Base-by-base conservation (phyloP, 225 moss, liverwort and hornwort genomes). In the Sphagnum tenellum region DNA sequence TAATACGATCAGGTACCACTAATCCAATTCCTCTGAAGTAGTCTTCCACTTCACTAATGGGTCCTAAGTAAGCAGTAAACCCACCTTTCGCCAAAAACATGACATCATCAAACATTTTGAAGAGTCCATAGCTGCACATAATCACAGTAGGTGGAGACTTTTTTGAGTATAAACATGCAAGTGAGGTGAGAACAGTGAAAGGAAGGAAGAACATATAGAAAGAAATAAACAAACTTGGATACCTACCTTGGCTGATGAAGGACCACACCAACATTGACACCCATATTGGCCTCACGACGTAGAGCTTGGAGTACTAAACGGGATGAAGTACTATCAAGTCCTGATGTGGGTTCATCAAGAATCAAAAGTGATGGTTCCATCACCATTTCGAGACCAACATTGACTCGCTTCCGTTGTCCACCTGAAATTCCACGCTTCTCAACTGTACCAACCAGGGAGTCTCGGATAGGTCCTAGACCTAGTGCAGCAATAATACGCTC, bases 341-440 rank as follows among this genome's bases (percentile, higher is more conserved):
- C 95, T n/a, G 95, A 95, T 9, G 95, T 95, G 55, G 95, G 95
- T 64, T 95, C 95, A 58, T 95, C 95, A 12, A 95, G 72, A 56
- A 95, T 82, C 72, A 95, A 61, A 9, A 95, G 80, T 7, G 95
- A 95, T 12, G 95, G 95, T 64, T 95, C 92, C 72, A 95, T 92
- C 47, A 95, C 95, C 74, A 95, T 86, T 69, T 95, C 95, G 44
- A 95, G 86, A 7, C 86, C 95, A 67, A 95, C 92, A 66, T 95
- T 95, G 56, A 95, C 95, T 60, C 95, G 86, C 69, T 95, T 95
- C 12, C 95, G 77, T 72, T 95, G 95, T 45, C 95, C 95, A 1
- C 95, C 95, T 0, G 95, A 95, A 4, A 95, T 92, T 47, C 95
- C 95, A 64, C 95, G 86, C 77, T 74, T 89, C 82, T 95, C 95